Evolutionary conservation across 1,284 basidiomycete genomes (phyloP).

Genomic region (Naganishia liquefaciens): DNA sequence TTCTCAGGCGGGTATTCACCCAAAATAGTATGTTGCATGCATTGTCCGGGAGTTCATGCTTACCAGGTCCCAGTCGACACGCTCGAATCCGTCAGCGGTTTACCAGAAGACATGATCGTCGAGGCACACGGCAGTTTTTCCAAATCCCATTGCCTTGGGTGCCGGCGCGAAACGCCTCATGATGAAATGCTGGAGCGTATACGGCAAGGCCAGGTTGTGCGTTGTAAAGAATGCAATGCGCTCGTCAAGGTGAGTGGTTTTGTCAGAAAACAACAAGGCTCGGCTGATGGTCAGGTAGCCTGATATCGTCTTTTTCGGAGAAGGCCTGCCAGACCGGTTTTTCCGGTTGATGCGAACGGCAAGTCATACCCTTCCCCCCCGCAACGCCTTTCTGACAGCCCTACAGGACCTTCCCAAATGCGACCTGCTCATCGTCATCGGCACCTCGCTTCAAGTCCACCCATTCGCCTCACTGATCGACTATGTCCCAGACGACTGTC

Average conservation of each 20-base stretch:
- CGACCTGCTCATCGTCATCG: conserved; percentile 87
- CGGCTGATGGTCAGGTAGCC: conserved; percentile 55
- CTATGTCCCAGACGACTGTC: conserved; percentile 51
- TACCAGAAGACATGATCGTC: conserved; percentile 71
- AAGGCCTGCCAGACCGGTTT: conserved; percentile 58
- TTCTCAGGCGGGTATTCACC: conserved; percentile 51
- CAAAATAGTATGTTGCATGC: conserved; percentile 47
- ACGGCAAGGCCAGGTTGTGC: conserved; percentile 62
- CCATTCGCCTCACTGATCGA: conserved; percentile 60
- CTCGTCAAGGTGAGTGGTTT: conserved; percentile 62
- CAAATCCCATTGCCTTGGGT: conserved; percentile 74
- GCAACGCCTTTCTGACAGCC: background rate
- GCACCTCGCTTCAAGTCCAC: conserved; percentile 73
- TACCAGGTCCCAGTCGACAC: conserved; percentile 68
- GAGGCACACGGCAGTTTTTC: conserved; percentile 96
- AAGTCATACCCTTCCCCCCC: background rate
- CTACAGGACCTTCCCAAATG: conserved; percentile 58
- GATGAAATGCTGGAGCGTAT: conserved; percentile 63
- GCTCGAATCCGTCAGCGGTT: conserved; percentile 79
- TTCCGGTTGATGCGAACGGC: conserved; percentile 41
- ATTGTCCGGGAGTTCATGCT: too few species aligned
- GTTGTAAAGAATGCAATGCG: conserved; percentile 65
- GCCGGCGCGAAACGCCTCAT: conserved; percentile 60
- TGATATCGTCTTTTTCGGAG: conserved; percentile 94
- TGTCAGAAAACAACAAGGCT: conserved; percentile 10